phyloP scores from a whole-genome alignment of 2,329 filamentous ascomycete genomes.

The Sporothrix brunneoviolacea region DNA sequence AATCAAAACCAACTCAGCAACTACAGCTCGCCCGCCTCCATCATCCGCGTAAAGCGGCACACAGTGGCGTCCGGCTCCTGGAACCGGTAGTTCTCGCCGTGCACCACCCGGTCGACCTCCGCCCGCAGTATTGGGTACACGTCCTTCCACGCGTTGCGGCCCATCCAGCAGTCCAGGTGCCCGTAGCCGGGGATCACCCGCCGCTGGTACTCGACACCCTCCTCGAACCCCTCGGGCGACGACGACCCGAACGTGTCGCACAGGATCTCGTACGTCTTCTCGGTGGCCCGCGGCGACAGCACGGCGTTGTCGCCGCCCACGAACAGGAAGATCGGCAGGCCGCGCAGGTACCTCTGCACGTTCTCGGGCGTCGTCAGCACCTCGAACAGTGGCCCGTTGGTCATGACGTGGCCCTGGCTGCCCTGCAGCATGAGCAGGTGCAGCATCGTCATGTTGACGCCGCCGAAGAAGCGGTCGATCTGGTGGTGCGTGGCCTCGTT shows the following conservation, averaged over 20 bases:
- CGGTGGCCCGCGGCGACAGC: constrained; percentile 46
- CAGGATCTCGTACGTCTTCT: constrained; percentile 46
- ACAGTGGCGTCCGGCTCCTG: constrained; percentile 34
- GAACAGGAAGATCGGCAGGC: constrained; percentile 50
- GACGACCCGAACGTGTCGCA: constrained; percentile 43
- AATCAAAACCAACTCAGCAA: too few species aligned
- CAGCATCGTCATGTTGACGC: constrained; percentile 53
- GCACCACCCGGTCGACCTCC: constrained; percentile 47
- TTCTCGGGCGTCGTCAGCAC: constrained; percentile 44
- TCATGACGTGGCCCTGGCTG: constrained; percentile 41
- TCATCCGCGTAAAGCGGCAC: constrained; percentile 37
- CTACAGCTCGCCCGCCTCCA: constrained; percentile 32
- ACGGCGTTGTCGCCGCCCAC: constrained; percentile 52
- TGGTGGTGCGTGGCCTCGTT: constrained; percentile 59
- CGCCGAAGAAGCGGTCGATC: constrained; percentile 55
- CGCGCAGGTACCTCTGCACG: constrained; percentile 38
- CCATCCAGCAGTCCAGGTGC: constrained; percentile 58
- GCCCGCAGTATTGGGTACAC: constrained; percentile 50
- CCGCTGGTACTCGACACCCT: constrained; percentile 36
- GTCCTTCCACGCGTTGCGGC: constrained; percentile 50
- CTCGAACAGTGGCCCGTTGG: constrained; percentile 42
- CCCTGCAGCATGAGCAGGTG: constrained; percentile 52
- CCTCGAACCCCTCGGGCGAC: too few species aligned
- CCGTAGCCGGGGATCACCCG: constrained; percentile 51
- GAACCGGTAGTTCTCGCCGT: constrained; percentile 36